Evolutionary conservation across 2,329 filamentous ascomycete genomes (phyloP).

Genomic region (Rhynchosporium secalis): DNA sequence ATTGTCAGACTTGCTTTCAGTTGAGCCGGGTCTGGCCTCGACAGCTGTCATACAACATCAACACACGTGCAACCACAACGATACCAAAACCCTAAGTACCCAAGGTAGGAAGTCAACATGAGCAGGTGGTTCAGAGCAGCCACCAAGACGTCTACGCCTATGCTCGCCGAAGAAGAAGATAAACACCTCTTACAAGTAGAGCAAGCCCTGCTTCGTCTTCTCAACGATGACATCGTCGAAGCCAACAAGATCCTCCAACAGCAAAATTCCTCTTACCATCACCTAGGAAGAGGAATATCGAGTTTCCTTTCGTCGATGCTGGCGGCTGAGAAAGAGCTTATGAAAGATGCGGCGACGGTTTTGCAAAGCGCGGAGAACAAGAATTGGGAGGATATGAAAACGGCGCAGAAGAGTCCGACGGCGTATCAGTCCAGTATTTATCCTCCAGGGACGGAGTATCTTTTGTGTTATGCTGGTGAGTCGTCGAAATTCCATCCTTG

Average conservation of each 20-base stretch:
- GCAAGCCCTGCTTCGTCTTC: constrained; percentile 68
- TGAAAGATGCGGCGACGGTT: constrained; percentile 75
- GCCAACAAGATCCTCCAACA: constrained; percentile 73
- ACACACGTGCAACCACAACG: constrained; percentile 9
- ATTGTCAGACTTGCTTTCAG: constrained; percentile 15
- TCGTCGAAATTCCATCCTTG: neutral
- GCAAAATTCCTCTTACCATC: constrained; percentile 82
- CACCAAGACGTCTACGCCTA: constrained; percentile 27
- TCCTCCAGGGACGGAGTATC: constrained; percentile 81
- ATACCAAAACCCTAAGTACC: neutral
- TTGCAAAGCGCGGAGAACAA: constrained; percentile 74
- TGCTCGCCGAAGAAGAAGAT: constrained; percentile 47
- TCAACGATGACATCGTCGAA: constrained; percentile 86
- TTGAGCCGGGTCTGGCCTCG: constrained; percentile 16
- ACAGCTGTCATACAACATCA: neutral
- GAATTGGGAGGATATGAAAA: constrained; percentile 74
- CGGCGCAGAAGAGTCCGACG: constrained; percentile 66
- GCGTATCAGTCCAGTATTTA: constrained; percentile 62
- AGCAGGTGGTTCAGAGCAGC: constrained; percentile 38
- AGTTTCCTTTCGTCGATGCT: constrained; percentile 84
- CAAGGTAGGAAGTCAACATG: constrained; percentile 28
- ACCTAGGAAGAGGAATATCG: constrained; percentile 77
- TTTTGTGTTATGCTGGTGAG: constrained; percentile 69
- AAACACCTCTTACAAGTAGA: constrained; percentile 61
- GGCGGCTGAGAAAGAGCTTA: constrained; percentile 88